Evolutionary conservation across 2,329 filamentous ascomycete genomes (phyloP), one percentile per base, ranked within the genome.

Genomic region (Uncinocarpus reesii): DNA sequence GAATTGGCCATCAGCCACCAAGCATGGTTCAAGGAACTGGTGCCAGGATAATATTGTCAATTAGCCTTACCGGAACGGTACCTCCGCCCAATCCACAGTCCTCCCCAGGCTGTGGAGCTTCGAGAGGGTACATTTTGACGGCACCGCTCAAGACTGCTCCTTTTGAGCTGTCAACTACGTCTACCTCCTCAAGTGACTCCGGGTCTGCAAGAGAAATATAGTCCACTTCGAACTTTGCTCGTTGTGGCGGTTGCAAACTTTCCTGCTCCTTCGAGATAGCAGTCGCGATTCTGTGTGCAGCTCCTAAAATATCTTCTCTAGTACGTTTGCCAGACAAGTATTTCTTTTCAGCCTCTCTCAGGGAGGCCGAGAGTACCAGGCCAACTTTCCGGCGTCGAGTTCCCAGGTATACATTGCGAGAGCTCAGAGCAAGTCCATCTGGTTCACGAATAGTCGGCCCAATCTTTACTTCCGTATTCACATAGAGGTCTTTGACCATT

Each of bases 141-240:
- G 92, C 92, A 2, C 86, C 88, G 62, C 90, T 96, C 49, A 98
- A 66, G 29, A 98, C 83, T 0, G 83, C 89, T 1, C 90, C 90
- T 54, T 72, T 79, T 0, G 69, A 66, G 0, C 75, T 72, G 59
- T 95, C 84, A 1, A 96, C 76, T 10, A 69, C 63, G 0, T 83
- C 75, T 1, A 95, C 59, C 67, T 96, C 90, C 52, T 85, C 77
- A 70, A 98, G 78, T 0, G 82, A 84, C 7, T 86, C 80, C 1
- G 87, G 85, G 58, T 96, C 87, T 0, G 90, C 84, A 21, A 98
- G 74, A 13, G 88, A 94, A 48, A 98, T 78, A 63, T 98, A 98
- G 64, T 96, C 90, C 7, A 95, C 75, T 62, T 94, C 84, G 52
- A 88, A 92, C 43, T 72, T 69, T 2, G 81, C 84, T 42, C 87